Conservation (phyloP, 768 basidiomycete species). For the Boletus barrowsii region DNA sequence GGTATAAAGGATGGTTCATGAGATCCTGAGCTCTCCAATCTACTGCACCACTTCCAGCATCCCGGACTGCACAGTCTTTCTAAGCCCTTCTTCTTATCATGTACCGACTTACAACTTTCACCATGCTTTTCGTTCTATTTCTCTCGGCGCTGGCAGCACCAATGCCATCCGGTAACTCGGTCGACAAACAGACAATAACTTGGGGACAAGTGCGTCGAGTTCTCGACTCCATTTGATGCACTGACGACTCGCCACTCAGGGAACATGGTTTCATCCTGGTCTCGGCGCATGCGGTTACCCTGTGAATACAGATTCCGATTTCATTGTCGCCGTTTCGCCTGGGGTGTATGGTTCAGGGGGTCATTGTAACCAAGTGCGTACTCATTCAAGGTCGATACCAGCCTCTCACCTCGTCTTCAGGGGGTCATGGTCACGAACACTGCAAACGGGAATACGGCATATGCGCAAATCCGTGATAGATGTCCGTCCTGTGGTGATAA, state of each 20-base stretch:
- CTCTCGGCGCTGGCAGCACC: constrained; percentile 38
- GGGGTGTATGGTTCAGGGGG: constrained; percentile 32
- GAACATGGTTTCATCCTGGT: constrained; percentile 58
- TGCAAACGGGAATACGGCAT: constrained; percentile 46
- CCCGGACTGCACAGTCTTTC: not conserved
- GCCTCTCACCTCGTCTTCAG: constrained; percentile 32
- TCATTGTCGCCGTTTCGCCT: constrained; percentile 56
- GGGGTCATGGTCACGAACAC: constrained; percentile 56
- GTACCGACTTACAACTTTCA: constrained; percentile 21
- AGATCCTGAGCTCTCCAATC: not conserved
- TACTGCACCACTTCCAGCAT: not conserved
- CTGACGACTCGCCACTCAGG: constrained; percentile 36
- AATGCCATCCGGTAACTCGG: constrained; percentile 24
- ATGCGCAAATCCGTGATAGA: constrained; percentile 51
- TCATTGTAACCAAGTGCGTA: constrained; percentile 59
- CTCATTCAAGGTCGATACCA: not conserved
- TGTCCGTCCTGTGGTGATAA: constrained; percentile 47
- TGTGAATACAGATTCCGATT: constrained; percentile 42
- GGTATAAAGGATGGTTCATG: constrained; percentile 19
- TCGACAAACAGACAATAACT: constrained; percentile 46
- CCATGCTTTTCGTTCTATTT: constrained; percentile 41
- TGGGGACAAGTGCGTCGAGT: constrained; percentile 48
- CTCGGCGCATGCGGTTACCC: constrained; percentile 61
- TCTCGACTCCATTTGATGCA: not conserved
- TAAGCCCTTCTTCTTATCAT: constrained; percentile 4